Evolutionary conservation across 306 rosid species (phyloP), one percentile per base, ranked within the genome.

Genomic region (Cicer bijugum): DNA sequence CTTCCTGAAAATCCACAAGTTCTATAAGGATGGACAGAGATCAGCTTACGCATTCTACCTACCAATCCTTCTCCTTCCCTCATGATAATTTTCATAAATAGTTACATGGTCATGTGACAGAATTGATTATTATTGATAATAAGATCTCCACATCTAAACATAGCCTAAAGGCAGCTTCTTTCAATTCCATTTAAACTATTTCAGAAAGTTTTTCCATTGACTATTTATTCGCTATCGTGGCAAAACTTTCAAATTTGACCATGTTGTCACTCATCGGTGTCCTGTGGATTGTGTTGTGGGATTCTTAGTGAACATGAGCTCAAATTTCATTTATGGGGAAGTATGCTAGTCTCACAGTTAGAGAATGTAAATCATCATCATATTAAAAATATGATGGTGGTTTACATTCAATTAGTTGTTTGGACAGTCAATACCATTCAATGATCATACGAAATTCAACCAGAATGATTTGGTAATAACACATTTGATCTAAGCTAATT

Each of bases 21-120:
- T 77, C 90, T 94, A 60, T 88, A 84, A 50, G 90, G 84, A 63
- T 91, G 96, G 99, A 77, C 64, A 2, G 85, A 83, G 48, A 89
- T 95, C 71, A 79, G 82, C 71, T 86, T 91, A 80, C 91, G 96
- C 58, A 86, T 73, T 75, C 89, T 91, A 28, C 89, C 99, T 82
- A 23, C 33, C 33, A 2, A 23, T 1, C 53, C 85, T 6, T 78
- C 95, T 11, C 77, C 92, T 74, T 87, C 88, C 8, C 85, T 94
- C 73, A 82, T 55, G 75, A 82, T 94, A 74, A 88, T 76, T 67
- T 94, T 97, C 75, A 67, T 84, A 72, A 75, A 84, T 14, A 76
- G 74, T 69, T 83, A 72, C 73, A 84, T 14, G 78, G 74, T 39
- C 88, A 79, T 42, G 12, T 85, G n/a, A 86, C 85, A 35, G 90